Percentiles rank a stretch among this genome's conserved stretches.
Evolutionary conservation across 768 basidiomycete species (phyloP).

Genomic region (Pleurotus pulmonarius): DNA sequence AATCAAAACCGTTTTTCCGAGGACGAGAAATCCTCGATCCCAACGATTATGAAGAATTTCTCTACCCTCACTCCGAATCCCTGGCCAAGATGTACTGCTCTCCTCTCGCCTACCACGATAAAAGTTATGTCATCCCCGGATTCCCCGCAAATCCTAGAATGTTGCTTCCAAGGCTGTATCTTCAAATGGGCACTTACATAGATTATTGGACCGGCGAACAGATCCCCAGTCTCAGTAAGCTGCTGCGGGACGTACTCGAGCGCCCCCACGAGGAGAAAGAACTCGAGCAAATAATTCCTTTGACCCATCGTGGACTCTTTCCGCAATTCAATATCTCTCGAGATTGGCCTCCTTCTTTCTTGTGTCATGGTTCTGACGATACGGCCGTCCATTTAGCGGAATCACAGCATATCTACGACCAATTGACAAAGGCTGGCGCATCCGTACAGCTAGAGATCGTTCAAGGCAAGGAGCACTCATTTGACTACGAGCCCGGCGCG

Average conservation of each 20-base stretch:
- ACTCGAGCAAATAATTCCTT: constrained; percentile 25
- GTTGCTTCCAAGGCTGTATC: constrained; percentile 51
- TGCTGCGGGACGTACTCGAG: constrained; percentile 28
- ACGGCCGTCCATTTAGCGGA: constrained; percentile 39
- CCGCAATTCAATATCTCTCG: constrained; percentile 41
- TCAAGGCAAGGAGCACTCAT: constrained; percentile 49
- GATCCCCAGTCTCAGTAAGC: constrained; percentile 41
- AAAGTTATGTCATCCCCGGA: constrained; percentile 44
- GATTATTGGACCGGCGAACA: constrained; percentile 57
- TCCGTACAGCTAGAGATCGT: constrained; percentile 30
- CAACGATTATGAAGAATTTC: constrained; percentile 36
- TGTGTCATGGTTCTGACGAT: constrained; percentile 49
- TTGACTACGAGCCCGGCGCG: constrained; percentile 45
- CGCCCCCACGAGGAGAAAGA: constrained; percentile 1
- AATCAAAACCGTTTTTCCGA: constrained; percentile 47
- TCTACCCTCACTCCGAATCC: constrained; percentile 35
- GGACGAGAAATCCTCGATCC: constrained; percentile 55
- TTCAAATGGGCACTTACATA: constrained; percentile 53
- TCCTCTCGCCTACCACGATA: constrained; percentile 40
- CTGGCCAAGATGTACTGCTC: constrained; percentile 34
- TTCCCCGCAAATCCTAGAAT: constrained; percentile 62
- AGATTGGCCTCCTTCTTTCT: constrained; percentile 44
- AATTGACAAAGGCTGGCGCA: constrained; percentile 34
- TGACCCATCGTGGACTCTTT: constrained; percentile 33
- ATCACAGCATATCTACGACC: constrained; percentile 29